Evolutionary conservation across 768 basidiomycete species (phyloP).

Genomic region (Leccinum variicolor): DNA sequence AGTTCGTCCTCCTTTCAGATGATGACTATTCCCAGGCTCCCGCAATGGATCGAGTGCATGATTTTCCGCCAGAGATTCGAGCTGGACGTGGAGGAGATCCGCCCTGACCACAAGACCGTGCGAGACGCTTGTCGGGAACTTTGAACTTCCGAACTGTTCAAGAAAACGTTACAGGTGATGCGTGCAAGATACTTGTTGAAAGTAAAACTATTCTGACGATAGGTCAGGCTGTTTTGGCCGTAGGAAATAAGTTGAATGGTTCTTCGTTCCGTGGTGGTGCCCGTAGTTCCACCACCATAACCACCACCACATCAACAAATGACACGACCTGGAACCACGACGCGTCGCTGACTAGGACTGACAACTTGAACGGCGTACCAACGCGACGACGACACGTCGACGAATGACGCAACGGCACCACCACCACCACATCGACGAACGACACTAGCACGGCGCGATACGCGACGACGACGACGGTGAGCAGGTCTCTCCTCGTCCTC

Average conservation of each 20-base stretch:
- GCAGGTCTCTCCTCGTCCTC: no score
- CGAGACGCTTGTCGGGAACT: slow-evolving; percentile 65
- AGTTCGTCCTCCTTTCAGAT: slow-evolving; percentile 45
- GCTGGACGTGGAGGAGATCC: slow-evolving; percentile 77
- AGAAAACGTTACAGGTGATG: slow-evolving; percentile 61
- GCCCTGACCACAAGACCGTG: slow-evolving; percentile 75
- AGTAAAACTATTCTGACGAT: neutral
- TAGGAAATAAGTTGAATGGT: slow-evolving; percentile 81
- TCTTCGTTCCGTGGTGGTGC: slow-evolving; percentile 84
- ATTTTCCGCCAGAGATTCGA: slow-evolving; percentile 80
- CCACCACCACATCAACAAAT: no score
- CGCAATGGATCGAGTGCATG: slow-evolving; percentile 77
- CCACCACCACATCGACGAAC: no score
- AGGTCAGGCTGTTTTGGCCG: slow-evolving; percentile 59
- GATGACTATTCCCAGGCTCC: slow-evolving; percentile 70
- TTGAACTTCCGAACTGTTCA: slow-evolving; percentile 60
- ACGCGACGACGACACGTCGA: no score
- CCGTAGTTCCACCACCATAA: slow-evolving; percentile 44
- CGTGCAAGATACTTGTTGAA: neutral
- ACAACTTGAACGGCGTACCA: no score
- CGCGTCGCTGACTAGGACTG: no score
- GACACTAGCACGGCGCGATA: neutral
- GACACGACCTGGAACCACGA: no score
- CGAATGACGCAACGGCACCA: no score
- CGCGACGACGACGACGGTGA: no score